Evolutionary conservation across 441 rosid genomes (phyloP).

Genomic region (Mallotus repandus): DNA sequence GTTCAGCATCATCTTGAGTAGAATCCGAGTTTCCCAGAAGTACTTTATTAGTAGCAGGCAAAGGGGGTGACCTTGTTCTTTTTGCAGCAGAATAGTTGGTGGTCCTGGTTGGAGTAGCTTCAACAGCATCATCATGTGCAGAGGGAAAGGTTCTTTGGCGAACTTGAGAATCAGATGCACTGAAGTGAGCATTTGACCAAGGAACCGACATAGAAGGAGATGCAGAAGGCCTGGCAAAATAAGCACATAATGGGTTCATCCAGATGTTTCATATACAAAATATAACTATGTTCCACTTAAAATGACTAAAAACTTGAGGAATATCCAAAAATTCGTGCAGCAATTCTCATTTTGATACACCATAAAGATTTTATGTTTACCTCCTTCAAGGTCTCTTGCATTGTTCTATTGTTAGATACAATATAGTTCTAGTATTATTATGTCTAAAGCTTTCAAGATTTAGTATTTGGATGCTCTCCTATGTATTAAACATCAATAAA

Average conservation of each 20-base stretch:
- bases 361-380: not conserved
- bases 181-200: constrained; percentile 36
- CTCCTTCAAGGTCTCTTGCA: not conserved
- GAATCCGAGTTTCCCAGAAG: constrained; percentile 41
- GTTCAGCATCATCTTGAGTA: constrained; percentile 51
- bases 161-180: constrained; percentile 43
- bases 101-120: constrained; percentile 34
- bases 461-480: not conserved
- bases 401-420: not conserved
- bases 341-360: not conserved
- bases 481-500: not conserved
- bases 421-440: not conserved
- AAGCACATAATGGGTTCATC: constrained; percentile 20
- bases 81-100: constrained; percentile 44
- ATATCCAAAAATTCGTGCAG: not conserved
- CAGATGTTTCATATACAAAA: not conserved
- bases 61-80: constrained; percentile 75
- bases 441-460: not conserved
- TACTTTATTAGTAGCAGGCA: constrained; percentile 38
- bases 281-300: not conserved
- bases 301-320: not conserved
- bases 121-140: constrained; percentile 27
- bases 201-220: constrained; percentile 51
- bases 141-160: constrained; percentile 37
- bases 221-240: constrained; percentile 43